These are phyloP conservation scores for Fusarium sterilihyphosum DNA, from an alignment of 2,329 filamentous ascomycete genomes.

Conservation along the genomic window DNA sequence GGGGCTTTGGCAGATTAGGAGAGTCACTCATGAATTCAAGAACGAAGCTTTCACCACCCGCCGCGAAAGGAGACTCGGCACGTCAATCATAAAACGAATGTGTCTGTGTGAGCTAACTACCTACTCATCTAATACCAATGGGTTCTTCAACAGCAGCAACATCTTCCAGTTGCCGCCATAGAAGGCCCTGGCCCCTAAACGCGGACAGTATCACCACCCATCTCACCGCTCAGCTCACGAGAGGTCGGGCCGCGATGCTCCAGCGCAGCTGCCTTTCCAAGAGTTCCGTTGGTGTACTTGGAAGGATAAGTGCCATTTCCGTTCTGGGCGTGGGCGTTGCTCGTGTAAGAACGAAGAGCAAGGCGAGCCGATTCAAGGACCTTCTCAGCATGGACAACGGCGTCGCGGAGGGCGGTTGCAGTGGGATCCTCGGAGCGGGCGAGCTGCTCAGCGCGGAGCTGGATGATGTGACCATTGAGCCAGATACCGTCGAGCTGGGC, in stretches of 20 bases:
- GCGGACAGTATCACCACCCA: slow-evolving; percentile 66
- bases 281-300: slow-evolving; percentile 38
- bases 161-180: slow-evolving; percentile 11
- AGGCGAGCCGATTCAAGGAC: slow-evolving; percentile 57
- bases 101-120: neutral
- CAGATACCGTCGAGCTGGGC: slow-evolving; percentile 66
- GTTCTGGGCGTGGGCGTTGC: slow-evolving; percentile 19
- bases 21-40: slow-evolving; percentile 6
- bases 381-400: slow-evolving; percentile 58
- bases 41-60: slow-evolving; percentile 9
- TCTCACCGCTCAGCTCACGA: slow-evolving; percentile 67
- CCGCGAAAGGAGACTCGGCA: neutral
- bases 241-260: slow-evolving; percentile 60
- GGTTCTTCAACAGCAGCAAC: slow-evolving; percentile 23
- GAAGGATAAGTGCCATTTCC: slow-evolving; percentile 21
- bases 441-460: slow-evolving; percentile 59
- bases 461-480: slow-evolving; percentile 70
- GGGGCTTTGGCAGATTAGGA: neutral
- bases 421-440: slow-evolving; percentile 50
- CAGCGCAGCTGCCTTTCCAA: slow-evolving; percentile 38
- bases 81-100: slow-evolving; percentile 11
- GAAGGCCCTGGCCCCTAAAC: slow-evolving; percentile 31
- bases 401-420: slow-evolving; percentile 53
- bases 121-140: slow-evolving; percentile 5
- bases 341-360: slow-evolving; percentile 54